These are phyloP conservation scores for Achaetomiella virescens DNA, from an alignment of 495 filamentous ascomycete species.

Conservation along the genomic window DNA sequence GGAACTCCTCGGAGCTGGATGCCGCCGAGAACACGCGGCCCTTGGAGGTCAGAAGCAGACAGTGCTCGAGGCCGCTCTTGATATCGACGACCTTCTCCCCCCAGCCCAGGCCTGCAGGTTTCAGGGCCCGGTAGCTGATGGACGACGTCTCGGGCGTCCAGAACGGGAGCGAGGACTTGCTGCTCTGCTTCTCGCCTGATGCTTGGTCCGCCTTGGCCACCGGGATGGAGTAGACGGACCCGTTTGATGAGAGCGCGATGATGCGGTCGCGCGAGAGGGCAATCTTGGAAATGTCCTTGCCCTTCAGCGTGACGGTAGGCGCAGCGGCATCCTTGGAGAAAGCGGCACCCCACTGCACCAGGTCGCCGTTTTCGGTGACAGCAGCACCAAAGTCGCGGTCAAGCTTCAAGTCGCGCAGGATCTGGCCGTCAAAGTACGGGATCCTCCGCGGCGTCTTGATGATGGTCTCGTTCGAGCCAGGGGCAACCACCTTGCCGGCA, in stretches of 20 bases:
- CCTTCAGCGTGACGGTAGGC: conserved; percentile 67
- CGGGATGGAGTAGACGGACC: conserved; percentile 81
- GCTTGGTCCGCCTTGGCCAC: conserved; percentile 66
- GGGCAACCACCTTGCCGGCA: conserved; percentile 73
- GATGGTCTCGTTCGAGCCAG: conserved; percentile 65
- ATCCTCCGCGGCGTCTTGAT: conserved; percentile 78
- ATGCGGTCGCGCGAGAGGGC: conserved; percentile 75
- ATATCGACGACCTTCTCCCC: conserved; percentile 71
- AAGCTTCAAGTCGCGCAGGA: conserved; percentile 84
- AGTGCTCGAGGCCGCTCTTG: conserved; percentile 74
- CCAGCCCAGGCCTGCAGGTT: conserved; percentile 59
- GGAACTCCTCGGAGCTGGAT: conserved; percentile 68
- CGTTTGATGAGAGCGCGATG: conserved; percentile 67
- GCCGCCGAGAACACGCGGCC: conserved; percentile 85
- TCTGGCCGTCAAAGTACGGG: conserved; percentile 73
- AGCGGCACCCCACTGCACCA: conserved; percentile 84
- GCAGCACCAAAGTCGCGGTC: conserved; percentile 80
- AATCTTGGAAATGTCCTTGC: conserved; percentile 70
- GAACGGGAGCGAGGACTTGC: conserved; percentile 67
- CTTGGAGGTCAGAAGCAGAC: conserved; percentile 72
- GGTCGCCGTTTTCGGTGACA: conserved; percentile 78
- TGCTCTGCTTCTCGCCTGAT: conserved; percentile 48
- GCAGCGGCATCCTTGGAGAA: conserved; percentile 47
- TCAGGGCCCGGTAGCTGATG: conserved; percentile 61
- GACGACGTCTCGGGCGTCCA: conserved; percentile 50